Evolutionary conservation across 768 basidiomycete species (phyloP), one percentile per base, ranked within the genome.

Genomic region (Phylloporus sp.): DNA sequence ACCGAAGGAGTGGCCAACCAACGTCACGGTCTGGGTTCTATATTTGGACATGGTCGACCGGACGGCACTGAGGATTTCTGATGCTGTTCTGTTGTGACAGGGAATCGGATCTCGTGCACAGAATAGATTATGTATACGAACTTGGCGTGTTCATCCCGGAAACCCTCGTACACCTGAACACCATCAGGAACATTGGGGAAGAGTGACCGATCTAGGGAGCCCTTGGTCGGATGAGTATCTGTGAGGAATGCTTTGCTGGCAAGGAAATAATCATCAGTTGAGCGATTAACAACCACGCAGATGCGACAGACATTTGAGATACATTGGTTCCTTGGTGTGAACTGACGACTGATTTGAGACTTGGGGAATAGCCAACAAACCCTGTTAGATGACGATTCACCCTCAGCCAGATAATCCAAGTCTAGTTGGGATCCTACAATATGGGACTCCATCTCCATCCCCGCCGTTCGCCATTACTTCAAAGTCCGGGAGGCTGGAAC

Each of bases 161-260:
- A 83, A 1, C 81, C 81, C 5, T 50, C 47, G 55, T 82, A 80
- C 1, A 71, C 74, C 50, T 69, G 10, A 3, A 83, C 62, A 16
- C 49, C 54, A 2, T 72, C 69, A 39, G 61, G 52, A 15, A 82
- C 27, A 0, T 76, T 76, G 0, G 78, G 78, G 67, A 81, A 84
- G 3, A 80, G 69, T 0, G 66, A 53, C 1, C 72, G 20, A 50
- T 76, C 60, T n/a, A 79, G 59, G 2, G 26, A 46, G 5, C 52
- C 52, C 40, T 67, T 61, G 32, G 66, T 15, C 45, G 77, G 34
- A 40, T 77, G 54, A 0, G 27, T 52, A 53, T 81, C 80, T 0
- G 75, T 76, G 28, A 80, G 51, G 45, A 67, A 41, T 12, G 74
- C 56, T 6, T 67, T 54, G 2, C 26, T 24, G 7, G 6, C 8